phyloP scores from a whole-genome alignment of 179 eudicot species.

The Vitellaria paradoxa region DNA sequence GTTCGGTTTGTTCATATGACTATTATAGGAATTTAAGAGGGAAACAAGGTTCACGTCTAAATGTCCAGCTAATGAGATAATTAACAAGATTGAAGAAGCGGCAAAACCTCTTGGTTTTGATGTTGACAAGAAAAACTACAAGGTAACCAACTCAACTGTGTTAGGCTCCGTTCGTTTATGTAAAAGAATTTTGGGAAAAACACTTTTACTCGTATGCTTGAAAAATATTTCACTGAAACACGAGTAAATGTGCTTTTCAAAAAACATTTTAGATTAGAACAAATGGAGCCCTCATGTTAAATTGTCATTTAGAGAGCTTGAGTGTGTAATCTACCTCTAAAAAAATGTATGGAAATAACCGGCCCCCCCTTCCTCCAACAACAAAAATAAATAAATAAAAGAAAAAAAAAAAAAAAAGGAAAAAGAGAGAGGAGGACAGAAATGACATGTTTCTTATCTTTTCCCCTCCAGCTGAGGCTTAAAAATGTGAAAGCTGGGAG shows the following conservation, averaged over 20 bases:
- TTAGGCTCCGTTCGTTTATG: too few relatives aligned
- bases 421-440: neutral
- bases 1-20: neutral
- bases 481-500: slow-evolving; percentile 93
- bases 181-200: too few relatives aligned
- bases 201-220: too few relatives aligned
- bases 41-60: slow-evolving; percentile 96
- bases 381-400: neutral
- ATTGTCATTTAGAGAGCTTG: neutral
- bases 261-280: too few relatives aligned
- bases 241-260: too few relatives aligned
- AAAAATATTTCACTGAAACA: too few relatives aligned
- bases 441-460: slow-evolving; percentile 6
- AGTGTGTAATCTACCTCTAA: too few relatives aligned
- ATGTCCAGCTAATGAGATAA: slow-evolving; percentile 77
- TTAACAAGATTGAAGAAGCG: slow-evolving; percentile 90
- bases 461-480: slow-evolving; percentile 75
- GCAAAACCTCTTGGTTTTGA: slow-evolving; percentile 98
- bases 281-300: too few relatives aligned
- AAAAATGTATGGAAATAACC: neutral
- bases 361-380: neutral
- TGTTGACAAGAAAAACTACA: slow-evolving; percentile 86
- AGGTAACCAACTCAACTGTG: slow-evolving; percentile 40
- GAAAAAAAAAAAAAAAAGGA: neutral
- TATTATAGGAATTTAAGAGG: slow-evolving; percentile 70